Base-by-base conservation (phyloP, 192 early-diverging fungal species). In the Gryganskiella cystojenkinii region DNA sequence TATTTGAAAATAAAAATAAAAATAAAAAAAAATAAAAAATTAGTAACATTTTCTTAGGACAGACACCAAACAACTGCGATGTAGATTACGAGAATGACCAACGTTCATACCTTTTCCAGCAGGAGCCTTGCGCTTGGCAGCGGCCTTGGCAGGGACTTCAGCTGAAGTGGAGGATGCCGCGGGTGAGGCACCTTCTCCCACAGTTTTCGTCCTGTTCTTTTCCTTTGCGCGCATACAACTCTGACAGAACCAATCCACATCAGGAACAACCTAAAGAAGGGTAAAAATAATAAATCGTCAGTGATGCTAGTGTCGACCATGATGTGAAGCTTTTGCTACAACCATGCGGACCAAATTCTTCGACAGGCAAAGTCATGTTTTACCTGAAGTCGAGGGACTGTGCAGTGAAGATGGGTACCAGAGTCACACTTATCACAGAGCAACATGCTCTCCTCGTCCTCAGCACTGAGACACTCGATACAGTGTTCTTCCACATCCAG, bases 181-280 rank as follows among this genome's bases (percentile, higher is more conserved):
- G 42, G 64, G 49, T 9, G 30, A 50, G 19, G 10, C 49, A 50
- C 33, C 22, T 1, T 64, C 61, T 13, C 56, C 64, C 34, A 43
- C 14, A 2, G 37, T 37, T 27, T 78, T 78, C 8, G 73, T 78
- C 22, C 31, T 68, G 46, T 63, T 78, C 49, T 42, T 67, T 33
- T 78, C 74, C 55, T 44, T 69, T 53, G 66, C 61, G 17, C 33
- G 61, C 17, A 61, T 69, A 45, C 83, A 85, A 8, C 55, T 44
- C 67, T 85, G 80, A 49, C 85, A 83, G 67, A 87, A 88, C 85
- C 85, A 91, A 51, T 89, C 86, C 20, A 70, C 67, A 69, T 85
- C 84, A 24, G 84, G 84, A 6, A 85, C 80, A 24, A 53, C 79
- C 69, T 73, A 42, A 17, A 54, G n/a, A 64, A 49, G 22, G 13